Conservation (phyloP, 2,329 filamentous ascomycete species). For the Fusarium papillatum region DNA sequence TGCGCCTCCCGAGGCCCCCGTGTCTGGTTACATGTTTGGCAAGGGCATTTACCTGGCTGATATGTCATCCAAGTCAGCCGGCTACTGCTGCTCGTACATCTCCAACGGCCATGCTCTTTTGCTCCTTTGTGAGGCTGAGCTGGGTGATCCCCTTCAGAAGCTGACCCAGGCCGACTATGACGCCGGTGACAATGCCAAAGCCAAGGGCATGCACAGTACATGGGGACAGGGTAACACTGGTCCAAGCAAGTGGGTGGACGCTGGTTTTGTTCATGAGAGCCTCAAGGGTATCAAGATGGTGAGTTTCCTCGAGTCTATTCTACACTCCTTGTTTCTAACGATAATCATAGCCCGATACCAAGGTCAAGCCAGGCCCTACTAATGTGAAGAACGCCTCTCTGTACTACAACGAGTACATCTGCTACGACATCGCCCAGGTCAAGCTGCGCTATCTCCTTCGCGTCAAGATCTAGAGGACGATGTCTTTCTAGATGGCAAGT, state of each 20-base stretch:
- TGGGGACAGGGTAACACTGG: conserved; percentile 76
- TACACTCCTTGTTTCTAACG: conserved; percentile 1
- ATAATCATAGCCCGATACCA: conserved; percentile 61
- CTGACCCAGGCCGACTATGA: conserved; percentile 69
- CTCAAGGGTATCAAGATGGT: conserved; percentile 80
- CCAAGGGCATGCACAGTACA: conserved; percentile 74
- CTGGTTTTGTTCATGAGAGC: conserved; percentile 71
- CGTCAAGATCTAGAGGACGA: conserved; percentile 61
- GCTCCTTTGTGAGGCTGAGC: conserved; percentile 83
- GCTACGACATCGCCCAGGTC: conserved; percentile 78
- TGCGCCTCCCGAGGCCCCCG: conserved; percentile 86
- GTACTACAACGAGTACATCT: conserved; percentile 81
- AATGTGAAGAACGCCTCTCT: conserved; percentile 61
- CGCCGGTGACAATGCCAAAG: conserved; percentile 74
- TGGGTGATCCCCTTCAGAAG: conserved; percentile 81
- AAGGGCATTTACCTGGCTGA: conserved; percentile 93
- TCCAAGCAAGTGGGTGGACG: conserved; percentile 83
- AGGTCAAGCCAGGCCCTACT: conserved; percentile 61
- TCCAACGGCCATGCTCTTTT: conserved; percentile 81
- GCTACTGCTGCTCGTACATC: conserved; percentile 75
- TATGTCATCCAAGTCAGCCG: conserved; percentile 85
- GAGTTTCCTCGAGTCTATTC: conserved; percentile 46
- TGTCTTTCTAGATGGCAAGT: not conserved
- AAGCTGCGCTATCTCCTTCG: conserved; percentile 78
- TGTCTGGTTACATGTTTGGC: conserved; percentile 88